phyloP scores from a whole-genome alignment of 2,329 filamentous ascomycete genomes.

The Microcyclosporella mali region DNA sequence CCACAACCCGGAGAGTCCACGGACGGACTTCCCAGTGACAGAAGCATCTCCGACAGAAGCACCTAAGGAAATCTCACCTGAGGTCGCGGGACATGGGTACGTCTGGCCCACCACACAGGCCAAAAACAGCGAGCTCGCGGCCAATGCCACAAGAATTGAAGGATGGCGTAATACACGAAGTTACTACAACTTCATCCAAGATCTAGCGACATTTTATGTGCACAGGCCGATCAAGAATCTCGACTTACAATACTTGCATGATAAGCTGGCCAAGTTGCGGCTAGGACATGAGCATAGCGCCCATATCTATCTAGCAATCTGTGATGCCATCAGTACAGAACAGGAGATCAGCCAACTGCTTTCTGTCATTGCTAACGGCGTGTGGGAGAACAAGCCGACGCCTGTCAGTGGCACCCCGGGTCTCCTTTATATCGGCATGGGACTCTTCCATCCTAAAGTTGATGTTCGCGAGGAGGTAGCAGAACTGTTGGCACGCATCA shows the following conservation, averaged over 20 bases:
- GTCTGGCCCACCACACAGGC: constrained; percentile 83
- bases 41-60: constrained; percentile 11
- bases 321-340: constrained; percentile 58
- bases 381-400: constrained; percentile 22
- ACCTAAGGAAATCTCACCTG: constrained; percentile 19
- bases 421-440: constrained; percentile 57
- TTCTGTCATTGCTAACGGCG: constrained; percentile 27
- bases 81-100: constrained; percentile 69
- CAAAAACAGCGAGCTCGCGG: constrained; percentile 79
- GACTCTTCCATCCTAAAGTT: constrained; percentile 80
- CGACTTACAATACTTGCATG: constrained; percentile 87
- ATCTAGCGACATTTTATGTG: constrained; percentile 31
- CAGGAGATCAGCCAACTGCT: constrained; percentile 66
- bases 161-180: constrained; percentile 94
- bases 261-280: constrained; percentile 77
- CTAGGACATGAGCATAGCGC: constrained; percentile 69
- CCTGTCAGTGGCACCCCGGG: constrained; percentile 13
- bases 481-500: constrained; percentile 73
- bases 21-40: constrained; percentile 8
- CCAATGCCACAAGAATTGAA: constrained; percentile 87
- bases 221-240: constrained; percentile 63
- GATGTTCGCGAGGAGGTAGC: constrained; percentile 73
- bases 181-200: constrained; percentile 81
- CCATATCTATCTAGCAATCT: constrained; percentile 76
- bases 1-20: constrained; percentile 35